A percentile compares a stretch with the other conserved stretches of the same genome.
phyloP scores from a whole-genome alignment of 495 filamentous ascomycete species.

The Podospora pseudocomata region DNA sequence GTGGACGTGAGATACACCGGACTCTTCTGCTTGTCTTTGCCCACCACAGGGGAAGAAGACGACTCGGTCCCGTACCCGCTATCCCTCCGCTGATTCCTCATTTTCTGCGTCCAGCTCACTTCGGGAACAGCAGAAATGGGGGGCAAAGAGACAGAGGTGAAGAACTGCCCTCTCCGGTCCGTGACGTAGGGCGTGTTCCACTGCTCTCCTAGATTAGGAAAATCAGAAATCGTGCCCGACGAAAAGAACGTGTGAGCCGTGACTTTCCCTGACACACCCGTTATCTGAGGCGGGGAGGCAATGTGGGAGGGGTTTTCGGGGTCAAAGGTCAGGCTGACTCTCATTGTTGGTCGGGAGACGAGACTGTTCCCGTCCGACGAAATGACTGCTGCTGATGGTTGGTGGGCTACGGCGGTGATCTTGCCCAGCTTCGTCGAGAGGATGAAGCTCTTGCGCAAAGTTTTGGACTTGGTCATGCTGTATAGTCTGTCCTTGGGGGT shows the following conservation, averaged over 20 bases:
- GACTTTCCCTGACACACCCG: slow-evolving; percentile 64
- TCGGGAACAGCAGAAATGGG: slow-evolving; percentile 60
- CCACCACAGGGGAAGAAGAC: slow-evolving; percentile 9
- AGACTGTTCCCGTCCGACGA: slow-evolving; percentile 40
- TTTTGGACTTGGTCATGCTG: slow-evolving; percentile 68
- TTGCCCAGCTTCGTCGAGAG: slow-evolving; percentile 72
- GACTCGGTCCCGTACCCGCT: slow-evolving; percentile 49
- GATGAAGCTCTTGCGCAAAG: slow-evolving; percentile 65
- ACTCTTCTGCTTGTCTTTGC: slow-evolving; percentile 4
- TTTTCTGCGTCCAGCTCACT: slow-evolving; percentile 62
- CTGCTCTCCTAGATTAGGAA: slow-evolving; percentile 56
- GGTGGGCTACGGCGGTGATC: slow-evolving; percentile 65
- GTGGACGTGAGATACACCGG: slow-evolving; percentile 58
- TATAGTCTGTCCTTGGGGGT: slow-evolving; percentile 60
- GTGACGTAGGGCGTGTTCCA: slow-evolving; percentile 43
- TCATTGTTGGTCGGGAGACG: slow-evolving; percentile 56
- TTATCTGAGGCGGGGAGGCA: slow-evolving; percentile 60
- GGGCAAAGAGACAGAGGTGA: slow-evolving; percentile 58
- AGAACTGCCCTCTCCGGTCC: slow-evolving; percentile 60
- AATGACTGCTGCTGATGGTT: slow-evolving; percentile 68
- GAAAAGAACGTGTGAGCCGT: slow-evolving; percentile 72
- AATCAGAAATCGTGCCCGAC: slow-evolving; percentile 37
- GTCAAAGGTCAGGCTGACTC: slow-evolving; percentile 67
- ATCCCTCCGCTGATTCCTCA: slow-evolving; percentile 50
- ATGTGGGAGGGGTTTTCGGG: slow-evolving; percentile 54